phyloP scores from a whole-genome alignment of 140 eudicot genomes.

The Anethum foeniculum region DNA sequence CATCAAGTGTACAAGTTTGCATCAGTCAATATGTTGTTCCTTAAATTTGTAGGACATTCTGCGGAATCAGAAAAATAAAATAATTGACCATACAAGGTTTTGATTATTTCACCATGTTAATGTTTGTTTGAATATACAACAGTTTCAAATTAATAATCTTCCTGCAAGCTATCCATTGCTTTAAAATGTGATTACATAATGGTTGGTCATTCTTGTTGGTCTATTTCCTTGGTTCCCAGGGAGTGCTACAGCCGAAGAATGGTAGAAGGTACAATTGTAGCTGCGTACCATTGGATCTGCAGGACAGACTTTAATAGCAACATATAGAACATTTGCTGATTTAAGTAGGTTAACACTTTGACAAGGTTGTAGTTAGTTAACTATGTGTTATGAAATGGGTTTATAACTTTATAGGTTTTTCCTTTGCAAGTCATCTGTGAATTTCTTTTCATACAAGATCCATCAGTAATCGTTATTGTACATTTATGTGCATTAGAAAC shows the following conservation, averaged over 20 bases:
- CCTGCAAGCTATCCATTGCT: neutral
- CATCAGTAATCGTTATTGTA: neutral
- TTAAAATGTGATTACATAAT: neutral
- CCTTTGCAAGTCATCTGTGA: neutral
- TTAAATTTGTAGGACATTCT: neutral
- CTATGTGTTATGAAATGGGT: neutral
- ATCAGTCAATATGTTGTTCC: neutral
- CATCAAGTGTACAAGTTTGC: neutral
- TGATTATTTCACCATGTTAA: neutral
- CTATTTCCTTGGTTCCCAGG: neutral
- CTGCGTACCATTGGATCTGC: neutral
- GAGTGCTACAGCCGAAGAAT: neutral
- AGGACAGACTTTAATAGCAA: neutral
- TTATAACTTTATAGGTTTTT: neutral
- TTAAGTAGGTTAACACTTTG: neutral
- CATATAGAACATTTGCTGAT: neutral
- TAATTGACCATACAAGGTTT: neutral
- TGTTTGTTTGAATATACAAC: neutral
- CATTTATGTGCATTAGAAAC: neutral
- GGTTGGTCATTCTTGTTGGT: neutral
- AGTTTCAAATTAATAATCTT: neutral
- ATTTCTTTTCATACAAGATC: neutral
- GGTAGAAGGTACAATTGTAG: neutral
- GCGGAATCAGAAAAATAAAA: neutral
- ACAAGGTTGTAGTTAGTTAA: neutral